phyloP scores from a whole-genome alignment of 305 asterid species.

The Plantago coronopus region DNA sequence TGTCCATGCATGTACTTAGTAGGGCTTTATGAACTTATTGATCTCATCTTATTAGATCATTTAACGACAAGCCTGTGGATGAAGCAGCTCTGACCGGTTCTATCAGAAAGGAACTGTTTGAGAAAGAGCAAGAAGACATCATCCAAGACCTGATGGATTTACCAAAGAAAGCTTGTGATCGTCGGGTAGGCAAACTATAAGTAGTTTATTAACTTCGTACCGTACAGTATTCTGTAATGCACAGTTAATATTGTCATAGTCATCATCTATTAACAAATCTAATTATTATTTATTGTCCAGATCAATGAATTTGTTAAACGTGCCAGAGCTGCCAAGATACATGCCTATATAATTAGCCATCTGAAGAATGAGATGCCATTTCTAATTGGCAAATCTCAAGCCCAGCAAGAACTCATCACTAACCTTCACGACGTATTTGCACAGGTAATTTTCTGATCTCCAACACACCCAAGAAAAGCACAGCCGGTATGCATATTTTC shows the following conservation, averaged over 20 bases:
- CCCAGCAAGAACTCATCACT: constrained; percentile 55
- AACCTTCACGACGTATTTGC: constrained; percentile 60
- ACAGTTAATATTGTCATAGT: neutral
- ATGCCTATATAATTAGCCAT: constrained; percentile 85
- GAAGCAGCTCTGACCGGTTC: constrained; percentile 51
- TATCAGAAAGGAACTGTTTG: constrained; percentile 69
- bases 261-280: neutral
- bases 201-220: neutral
- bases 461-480: neutral
- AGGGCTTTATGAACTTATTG: constrained; percentile 1
- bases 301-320: constrained; percentile 92
- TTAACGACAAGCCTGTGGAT: constrained; percentile 71
- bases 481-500: neutral
- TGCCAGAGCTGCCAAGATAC: constrained; percentile 89
- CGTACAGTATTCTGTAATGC: neutral
- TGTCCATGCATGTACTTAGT: neutral
- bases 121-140: constrained; percentile 88
- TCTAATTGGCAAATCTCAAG: constrained; percentile 71
- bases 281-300: constrained; percentile 27
- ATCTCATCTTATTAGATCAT: constrained; percentile 45
- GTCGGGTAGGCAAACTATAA: constrained; percentile 51
- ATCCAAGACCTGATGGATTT: constrained; percentile 74
- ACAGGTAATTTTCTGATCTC: constrained; percentile 41
- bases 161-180: constrained; percentile 92
- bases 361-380: constrained; percentile 92